A percentile compares a stretch with the other conserved stretches of the same genome.
phyloP scores from a whole-genome alignment of 345 rosid species.

The Lumnitzera racemosa region DNA sequence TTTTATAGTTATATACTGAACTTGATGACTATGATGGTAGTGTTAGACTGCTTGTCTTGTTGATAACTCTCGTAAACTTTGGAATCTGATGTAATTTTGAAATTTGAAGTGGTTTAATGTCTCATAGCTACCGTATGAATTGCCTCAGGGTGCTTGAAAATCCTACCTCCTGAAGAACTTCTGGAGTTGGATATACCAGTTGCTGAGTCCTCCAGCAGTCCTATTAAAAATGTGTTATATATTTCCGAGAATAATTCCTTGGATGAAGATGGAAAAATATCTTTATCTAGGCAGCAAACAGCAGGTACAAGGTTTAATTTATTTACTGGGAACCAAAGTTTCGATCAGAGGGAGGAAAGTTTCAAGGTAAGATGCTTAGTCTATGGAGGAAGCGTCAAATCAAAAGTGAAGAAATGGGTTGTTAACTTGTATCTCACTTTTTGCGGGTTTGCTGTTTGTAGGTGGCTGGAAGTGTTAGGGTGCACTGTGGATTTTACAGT shows the following conservation, averaged over 20 bases:
- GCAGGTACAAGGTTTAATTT: conserved; percentile 58
- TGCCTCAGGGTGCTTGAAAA: conserved; percentile 75
- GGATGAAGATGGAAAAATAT: conserved; percentile 13
- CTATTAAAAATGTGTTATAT: conserved; percentile 53
- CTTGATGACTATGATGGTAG: too few relatives aligned
- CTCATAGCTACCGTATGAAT: conserved; percentile 13
- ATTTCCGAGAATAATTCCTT: conserved; percentile 28
- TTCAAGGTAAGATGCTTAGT: conserved; percentile 46
- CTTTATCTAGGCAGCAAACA: conserved; percentile 19
- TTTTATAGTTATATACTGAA: too few relatives aligned
- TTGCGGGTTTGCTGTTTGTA: conserved; percentile 20
- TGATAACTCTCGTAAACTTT: too few relatives aligned
- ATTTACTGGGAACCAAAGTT: conserved; percentile 74
- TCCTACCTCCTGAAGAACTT: conserved; percentile 65
- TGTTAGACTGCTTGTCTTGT: too few relatives aligned
- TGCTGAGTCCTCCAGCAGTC: conserved; percentile 28
- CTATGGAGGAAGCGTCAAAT: neutral
- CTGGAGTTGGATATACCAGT: conserved; percentile 51
- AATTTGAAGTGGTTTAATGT: conserved; percentile 1
- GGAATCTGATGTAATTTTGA: neutral
- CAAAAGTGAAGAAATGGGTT: neutral
- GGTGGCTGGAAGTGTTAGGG: conserved; percentile 53
- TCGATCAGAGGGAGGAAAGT: conserved; percentile 71
- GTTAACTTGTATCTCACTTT: neutral
- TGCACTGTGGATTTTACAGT: conserved; percentile 84